phyloP scores from a whole-genome alignment of 2,329 filamentous ascomycete species.

The Grosmannia clavigera region DNA sequence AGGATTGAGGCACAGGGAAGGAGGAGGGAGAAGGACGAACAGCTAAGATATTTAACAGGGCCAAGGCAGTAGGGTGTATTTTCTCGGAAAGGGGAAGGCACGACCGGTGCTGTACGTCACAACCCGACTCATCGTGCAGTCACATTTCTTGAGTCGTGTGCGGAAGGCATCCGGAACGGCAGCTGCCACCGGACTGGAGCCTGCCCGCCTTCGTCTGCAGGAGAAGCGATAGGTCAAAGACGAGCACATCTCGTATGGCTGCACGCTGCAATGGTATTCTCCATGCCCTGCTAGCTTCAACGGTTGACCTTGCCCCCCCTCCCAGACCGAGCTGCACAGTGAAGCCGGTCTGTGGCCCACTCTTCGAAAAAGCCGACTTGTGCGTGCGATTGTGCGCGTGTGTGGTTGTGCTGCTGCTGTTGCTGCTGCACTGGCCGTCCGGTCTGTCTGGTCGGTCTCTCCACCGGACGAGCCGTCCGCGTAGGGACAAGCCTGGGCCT shows the following conservation, averaged over 20 bases:
- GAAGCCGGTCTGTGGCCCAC: background rate
- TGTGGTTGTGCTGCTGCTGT: too few species aligned
- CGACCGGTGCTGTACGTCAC: background rate
- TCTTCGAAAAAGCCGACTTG: background rate
- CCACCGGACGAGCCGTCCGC: too few species aligned
- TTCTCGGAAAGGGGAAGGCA: background rate
- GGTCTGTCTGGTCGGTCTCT: too few species aligned
- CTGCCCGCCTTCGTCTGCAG: background rate
- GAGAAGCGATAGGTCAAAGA: background rate
- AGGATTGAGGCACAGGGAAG: too few species aligned
- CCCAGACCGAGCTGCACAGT: too few species aligned
- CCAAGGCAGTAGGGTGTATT: background rate
- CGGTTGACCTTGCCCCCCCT: background rate
- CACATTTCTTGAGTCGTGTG: background rate
- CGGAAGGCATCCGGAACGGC: background rate
- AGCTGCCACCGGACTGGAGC: background rate
- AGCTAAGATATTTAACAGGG: background rate
- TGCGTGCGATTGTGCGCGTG: too few species aligned
- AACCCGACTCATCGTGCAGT: background rate
- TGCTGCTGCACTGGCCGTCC: too few species aligned
- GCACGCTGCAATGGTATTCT: background rate
- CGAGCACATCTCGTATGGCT: background rate
- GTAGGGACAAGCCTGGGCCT: background rate
- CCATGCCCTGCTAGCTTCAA: background rate
- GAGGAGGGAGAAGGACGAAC: background rate